Percentiles rank a stretch among this genome's conserved stretches.
These are phyloP conservation scores for Phaeosphaeria sp. DNA, from an alignment of 2,329 filamentous ascomycete genomes.

Conservation along the genomic window DNA sequence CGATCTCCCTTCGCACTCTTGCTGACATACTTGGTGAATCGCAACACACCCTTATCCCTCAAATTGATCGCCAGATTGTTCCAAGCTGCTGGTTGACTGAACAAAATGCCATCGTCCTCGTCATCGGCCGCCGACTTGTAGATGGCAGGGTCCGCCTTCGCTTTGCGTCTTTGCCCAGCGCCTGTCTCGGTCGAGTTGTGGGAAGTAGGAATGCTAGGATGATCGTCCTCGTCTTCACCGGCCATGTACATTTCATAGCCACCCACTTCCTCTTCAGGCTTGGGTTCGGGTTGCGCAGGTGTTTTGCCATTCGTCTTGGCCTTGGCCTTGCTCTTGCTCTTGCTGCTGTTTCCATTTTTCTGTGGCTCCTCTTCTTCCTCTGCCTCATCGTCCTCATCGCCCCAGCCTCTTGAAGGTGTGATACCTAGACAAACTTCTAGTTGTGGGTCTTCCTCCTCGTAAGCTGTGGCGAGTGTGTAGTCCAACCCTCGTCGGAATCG, in stretches of 20 bases:
- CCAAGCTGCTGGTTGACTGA: conserved; percentile 76
- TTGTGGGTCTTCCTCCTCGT: conserved; percentile 74
- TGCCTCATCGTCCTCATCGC: conserved; percentile 67
- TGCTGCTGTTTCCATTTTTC: conserved; percentile 44
- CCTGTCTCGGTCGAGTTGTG: conserved; percentile 48
- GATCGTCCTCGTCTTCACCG: conserved; percentile 73
- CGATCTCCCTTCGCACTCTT: conserved; percentile 82
- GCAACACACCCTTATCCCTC: conserved; percentile 82
- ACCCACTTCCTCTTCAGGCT: conserved; percentile 66
- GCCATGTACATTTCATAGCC: conserved; percentile 95
- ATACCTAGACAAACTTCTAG: conserved; percentile 88
- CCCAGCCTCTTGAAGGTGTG: conserved; percentile 87
- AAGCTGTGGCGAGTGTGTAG: conserved; percentile 90
- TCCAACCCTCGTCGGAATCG: conserved; percentile 87
- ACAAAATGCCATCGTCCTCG: conserved; percentile 78
- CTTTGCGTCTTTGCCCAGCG: conserved; percentile 55
- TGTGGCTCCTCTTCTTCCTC: conserved; percentile 56
- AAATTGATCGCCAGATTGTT: conserved; percentile 92
- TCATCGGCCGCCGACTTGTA: conserved; percentile 67
- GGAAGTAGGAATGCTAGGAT: conserved; percentile 50
- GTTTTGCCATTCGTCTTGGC: conserved; percentile 39
- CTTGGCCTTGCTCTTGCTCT: conserved; percentile 16
- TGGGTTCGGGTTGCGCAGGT: conserved; percentile 18
- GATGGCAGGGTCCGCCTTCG: conserved; percentile 75
- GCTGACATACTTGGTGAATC: conserved; percentile 97